Evolutionary conservation across 331 rosid genomes (phyloP).

Genomic region (Cydonia oblonga): DNA sequence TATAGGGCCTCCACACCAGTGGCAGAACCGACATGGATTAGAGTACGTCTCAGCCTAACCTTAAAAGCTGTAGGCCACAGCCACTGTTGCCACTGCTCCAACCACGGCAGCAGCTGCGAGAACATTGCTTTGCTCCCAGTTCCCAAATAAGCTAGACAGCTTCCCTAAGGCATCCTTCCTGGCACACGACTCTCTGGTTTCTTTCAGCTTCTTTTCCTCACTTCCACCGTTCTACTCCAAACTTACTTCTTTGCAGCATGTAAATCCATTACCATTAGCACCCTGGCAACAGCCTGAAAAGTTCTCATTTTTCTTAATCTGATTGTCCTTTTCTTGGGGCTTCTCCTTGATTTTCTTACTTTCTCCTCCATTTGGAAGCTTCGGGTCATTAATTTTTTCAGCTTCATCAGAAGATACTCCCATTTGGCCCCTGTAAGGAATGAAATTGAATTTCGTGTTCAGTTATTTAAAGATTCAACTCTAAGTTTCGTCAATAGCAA

Average conservation of each 20-base stretch:
- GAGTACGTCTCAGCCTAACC: constrained; percentile 38
- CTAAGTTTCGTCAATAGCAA: too few species aligned
- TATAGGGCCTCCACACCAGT: background rate
- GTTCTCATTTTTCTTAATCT: too few species aligned
- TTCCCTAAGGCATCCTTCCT: constrained; percentile 21
- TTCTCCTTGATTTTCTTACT: too few species aligned
- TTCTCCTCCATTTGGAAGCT: too few species aligned
- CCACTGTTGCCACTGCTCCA: constrained; percentile 58
- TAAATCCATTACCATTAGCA: constrained; percentile 31
- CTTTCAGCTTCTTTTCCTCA: constrained; percentile 17
- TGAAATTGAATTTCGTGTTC: too few species aligned
- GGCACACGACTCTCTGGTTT: constrained; percentile 13
- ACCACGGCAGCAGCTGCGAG: constrained; percentile 40
- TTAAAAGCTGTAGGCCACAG: constrained; percentile 58
- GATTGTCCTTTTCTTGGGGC: too few species aligned
- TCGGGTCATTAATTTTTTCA: too few species aligned
- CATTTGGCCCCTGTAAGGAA: too few species aligned
- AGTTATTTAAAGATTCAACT: too few species aligned
- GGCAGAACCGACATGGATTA: constrained; percentile 1
- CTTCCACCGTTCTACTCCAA: constrained; percentile 28
- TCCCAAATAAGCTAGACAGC: constrained; percentile 27
- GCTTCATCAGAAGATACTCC: too few species aligned
- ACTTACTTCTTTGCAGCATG: constrained; percentile 62
- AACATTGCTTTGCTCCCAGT: constrained; percentile 45
- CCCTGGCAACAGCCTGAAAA: too few species aligned